Base-by-base conservation (phyloP, 768 basidiomycete species). In the Xerocomus spinulosus region DNA sequence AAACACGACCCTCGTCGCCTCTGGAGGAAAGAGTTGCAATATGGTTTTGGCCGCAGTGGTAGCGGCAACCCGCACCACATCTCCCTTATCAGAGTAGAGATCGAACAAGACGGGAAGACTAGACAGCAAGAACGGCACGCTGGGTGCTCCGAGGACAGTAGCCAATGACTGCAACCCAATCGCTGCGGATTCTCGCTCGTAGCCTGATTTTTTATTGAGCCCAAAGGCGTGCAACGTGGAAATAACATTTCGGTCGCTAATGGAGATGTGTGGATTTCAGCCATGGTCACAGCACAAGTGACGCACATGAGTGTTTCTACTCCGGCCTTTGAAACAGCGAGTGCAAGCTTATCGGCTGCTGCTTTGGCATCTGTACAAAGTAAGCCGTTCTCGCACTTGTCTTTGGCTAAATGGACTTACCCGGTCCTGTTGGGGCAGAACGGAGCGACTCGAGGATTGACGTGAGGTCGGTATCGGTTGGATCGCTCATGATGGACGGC, bases 41-140 rank as follows among this genome's bases (percentile, higher is more conserved):
- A 96, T 85, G 29, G 86, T 73, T 67, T 92, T 94, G 57, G 85
- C 78, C 12, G 94, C 91, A 12, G 80, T 66, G 9, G 81, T 69
- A n/a, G 93, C 87, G 12, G 92, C 90, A 38, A 69, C 66, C 48
- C 92, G 83, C 53, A 97, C 92, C 24, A 92, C 87, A 44, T 93
- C 92, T 52, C 92, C 92, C 67, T 95, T 94, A 66, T 98, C 95
- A 77, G 88, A 86, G 68, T 87, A 85, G 32, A 93, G 75, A 44
- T 93, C 88, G 66, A 86, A 85, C 43, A 97, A 67, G 33, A 82
- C 59, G 15, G 89, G 78, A 44, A 97, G 80, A 35, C 84, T 85
- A 2, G 87, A 75, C 13, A 96, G 73, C 29, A 96, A 73, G 43
- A 88, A 68, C 15, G 92, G 90, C 32, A 81, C 88, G 46, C 74